Evolutionary conservation across 176 grass and related monocot genomes (phyloP), one percentile per base, ranked within the genome.

Genomic region (Eleusine coracana): DNA sequence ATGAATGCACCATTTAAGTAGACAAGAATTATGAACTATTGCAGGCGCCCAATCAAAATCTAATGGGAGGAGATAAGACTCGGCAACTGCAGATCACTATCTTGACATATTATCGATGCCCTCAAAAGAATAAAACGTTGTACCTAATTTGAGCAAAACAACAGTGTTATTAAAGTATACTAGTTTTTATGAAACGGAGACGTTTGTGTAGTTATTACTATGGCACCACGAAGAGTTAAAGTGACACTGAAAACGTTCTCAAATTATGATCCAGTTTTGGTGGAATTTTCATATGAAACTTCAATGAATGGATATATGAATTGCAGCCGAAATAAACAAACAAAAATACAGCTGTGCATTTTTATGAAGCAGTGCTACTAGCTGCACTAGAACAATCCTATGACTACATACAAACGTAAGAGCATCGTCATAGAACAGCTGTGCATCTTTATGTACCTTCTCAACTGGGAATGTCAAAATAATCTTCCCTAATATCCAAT

Each of bases 1-100:
- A 89, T 86, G 58, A 86, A 89, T 73, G 78, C 78, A 31, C 20
- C 17, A 71, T 71, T 77, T n/a, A 85, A 77, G 18, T 70, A 12
- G 77, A 80, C 55, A 74, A 75, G 76, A 75, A 85, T 52, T 34
- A 76, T 23, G 54, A 31, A 23, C 16, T 66, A 55, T 52, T 68
- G 42, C 44, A 73, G 67, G 45, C 51, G 52, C 71, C 79, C 44
- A 38, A 55, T 76, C 52, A 55, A 83, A 78, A 88, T 65, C n/a
- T 56, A 48, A 10, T 31, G 37, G 54, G 64, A 39, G 28, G 45
- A 8, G 36, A 77, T 46, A 36, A 77, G 27, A 88, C 45, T 58
- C 52, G 3, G 2, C 74, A 88, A 17, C 80, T 7, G 27, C 65
- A 74, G 10, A 64, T 51, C 9, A 25, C 20, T 28, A 25, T 38